phyloP scores from a whole-genome alignment of 345 rosid species.

The Corchorus olitorius region DNA sequence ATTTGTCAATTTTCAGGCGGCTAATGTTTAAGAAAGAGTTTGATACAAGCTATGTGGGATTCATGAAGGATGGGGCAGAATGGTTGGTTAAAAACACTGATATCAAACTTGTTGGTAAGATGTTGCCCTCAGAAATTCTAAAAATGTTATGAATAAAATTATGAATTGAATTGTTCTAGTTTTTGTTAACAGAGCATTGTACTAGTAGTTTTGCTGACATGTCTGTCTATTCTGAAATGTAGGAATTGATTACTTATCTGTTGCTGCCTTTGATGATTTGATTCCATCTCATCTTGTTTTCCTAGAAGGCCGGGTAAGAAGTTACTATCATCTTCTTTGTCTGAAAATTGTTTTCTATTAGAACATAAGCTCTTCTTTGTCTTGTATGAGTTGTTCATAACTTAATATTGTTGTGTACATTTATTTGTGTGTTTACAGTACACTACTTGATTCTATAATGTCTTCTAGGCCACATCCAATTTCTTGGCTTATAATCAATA shows the following conservation, averaged over 20 bases:
- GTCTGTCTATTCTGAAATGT: conserved; percentile 13
- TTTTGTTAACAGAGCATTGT: not conserved
- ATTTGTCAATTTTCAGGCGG: conserved; percentile 46
- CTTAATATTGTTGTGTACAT: not conserved
- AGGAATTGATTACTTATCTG: conserved; percentile 49
- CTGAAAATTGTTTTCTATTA: not conserved
- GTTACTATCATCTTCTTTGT: not conserved
- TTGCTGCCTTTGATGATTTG: conserved; percentile 58
- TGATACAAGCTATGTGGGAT: conserved; percentile 84
- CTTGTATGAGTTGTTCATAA: not conserved
- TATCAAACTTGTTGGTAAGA: conserved; percentile 79
- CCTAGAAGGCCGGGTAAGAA: conserved; percentile 50
- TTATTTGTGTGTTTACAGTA: not conserved
- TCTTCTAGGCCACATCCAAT: not conserved
- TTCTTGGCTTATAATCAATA: not conserved
- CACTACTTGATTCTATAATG: not conserved
- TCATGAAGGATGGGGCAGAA: conserved; percentile 78
- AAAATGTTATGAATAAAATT: not conserved
- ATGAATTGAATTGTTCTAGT: not conserved
- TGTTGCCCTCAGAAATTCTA: conserved; percentile 2
- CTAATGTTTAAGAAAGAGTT: conserved; percentile 76
- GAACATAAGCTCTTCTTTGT: not conserved
- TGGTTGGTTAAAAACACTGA: conserved; percentile 93
- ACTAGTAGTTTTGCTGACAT: not conserved
- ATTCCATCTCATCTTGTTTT: conserved; percentile 46